Conservation (phyloP, 1,284 basidiomycete species). For the Microbotryomycetes sp. region DNA sequence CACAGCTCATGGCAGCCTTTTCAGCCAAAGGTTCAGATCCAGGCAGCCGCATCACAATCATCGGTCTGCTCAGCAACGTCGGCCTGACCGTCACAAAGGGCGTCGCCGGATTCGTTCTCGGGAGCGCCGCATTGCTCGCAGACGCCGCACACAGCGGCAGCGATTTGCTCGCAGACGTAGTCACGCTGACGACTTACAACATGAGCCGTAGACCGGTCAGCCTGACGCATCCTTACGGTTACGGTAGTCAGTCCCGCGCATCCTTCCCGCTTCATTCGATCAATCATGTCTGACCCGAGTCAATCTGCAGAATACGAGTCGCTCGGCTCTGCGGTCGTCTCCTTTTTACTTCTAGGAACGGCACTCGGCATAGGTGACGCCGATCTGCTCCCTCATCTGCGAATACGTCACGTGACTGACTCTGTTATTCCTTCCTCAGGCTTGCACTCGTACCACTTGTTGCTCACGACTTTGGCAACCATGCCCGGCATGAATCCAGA, state of each 20-base stretch:
- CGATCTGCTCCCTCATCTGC: background rate
- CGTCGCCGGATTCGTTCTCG: slow-evolving; percentile 37
- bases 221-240: slow-evolving; percentile 65
- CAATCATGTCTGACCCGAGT: background rate
- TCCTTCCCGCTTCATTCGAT: background rate
- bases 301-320: slow-evolving; percentile 43
- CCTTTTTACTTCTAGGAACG: slow-evolving; percentile 54
- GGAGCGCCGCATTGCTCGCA: slow-evolving; percentile 70
- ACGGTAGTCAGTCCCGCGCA: slow-evolving; percentile 31
- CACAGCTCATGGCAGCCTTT: slow-evolving; percentile 37
- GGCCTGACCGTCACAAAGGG: slow-evolving; percentile 77
- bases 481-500: slow-evolving; percentile 42
- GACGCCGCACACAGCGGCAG: slow-evolving; percentile 93
- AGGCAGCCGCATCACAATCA: slow-evolving; percentile 42
- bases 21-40: slow-evolving; percentile 36
- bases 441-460: slow-evolving; percentile 79
- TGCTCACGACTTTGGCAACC: slow-evolving; percentile 56
- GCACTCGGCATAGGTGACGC: slow-evolving; percentile 71
- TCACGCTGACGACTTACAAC: slow-evolving; percentile 86
- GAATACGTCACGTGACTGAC: background rate
- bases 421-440: slow-evolving; percentile 36
- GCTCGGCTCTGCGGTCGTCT: slow-evolving; percentile 43
- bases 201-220: slow-evolving; percentile 73
- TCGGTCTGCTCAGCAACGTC: slow-evolving; percentile 76
- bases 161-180: slow-evolving; percentile 83